These are phyloP conservation scores for Fusarium sp. DNA, from an alignment of 2,329 filamentous ascomycete genomes.

Conservation along the genomic window DNA sequence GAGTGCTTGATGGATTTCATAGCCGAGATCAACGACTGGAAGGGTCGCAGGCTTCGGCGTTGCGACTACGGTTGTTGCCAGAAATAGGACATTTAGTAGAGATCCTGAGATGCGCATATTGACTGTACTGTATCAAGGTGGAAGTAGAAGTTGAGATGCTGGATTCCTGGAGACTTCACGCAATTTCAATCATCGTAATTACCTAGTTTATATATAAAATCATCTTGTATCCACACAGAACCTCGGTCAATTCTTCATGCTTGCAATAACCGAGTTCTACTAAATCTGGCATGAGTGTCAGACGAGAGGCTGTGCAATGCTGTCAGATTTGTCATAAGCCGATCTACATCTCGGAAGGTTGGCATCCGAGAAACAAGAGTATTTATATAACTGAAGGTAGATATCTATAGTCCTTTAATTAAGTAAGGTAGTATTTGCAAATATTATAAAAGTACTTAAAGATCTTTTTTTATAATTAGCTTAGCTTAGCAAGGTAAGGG, in stretches of 20 bases:
- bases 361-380: not conserved
- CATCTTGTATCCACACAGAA: too few species aligned
- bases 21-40: not conserved
- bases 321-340: not conserved
- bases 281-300: not conserved
- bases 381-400: too few species aligned
- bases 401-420: too few species aligned
- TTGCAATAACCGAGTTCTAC: not conserved
- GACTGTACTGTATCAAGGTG: not conserved
- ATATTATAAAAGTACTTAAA: too few species aligned
- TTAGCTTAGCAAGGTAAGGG: too few species aligned
- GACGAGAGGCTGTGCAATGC: not conserved
- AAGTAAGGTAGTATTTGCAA: too few species aligned
- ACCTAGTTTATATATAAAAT: too few species aligned
- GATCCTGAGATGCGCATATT: not conserved
- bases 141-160: not conserved
- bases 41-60: not conserved
- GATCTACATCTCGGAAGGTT: not conserved
- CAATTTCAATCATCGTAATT: too few species aligned
- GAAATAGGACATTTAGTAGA: too few species aligned
- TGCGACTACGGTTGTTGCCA: fast-evolving
- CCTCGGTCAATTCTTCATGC: fast-evolving
- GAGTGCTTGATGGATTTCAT: not conserved
- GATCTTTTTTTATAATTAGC: too few species aligned
- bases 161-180: not conserved